phyloP scores from a whole-genome alignment of 108 stramenopile species.

The Stephanodiscus triporus region DNA sequence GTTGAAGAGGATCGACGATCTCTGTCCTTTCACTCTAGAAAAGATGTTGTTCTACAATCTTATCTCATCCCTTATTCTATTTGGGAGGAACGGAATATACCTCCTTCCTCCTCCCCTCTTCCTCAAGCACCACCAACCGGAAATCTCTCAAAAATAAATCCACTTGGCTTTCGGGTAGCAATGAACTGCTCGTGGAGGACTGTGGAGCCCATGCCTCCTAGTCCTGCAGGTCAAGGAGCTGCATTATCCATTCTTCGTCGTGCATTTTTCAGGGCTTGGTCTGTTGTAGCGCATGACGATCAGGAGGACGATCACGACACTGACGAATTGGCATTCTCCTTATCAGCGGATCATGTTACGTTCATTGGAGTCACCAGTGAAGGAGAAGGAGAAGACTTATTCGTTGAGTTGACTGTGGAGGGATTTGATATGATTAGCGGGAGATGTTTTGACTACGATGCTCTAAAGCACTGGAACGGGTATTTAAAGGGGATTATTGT shows the following conservation, averaged over 20 bases:
- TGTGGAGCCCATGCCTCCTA: constrained; percentile 22
- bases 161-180: constrained; percentile 20
- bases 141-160: neutral
- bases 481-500: constrained; percentile 78
- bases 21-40: constrained; percentile 33
- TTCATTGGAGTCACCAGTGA: constrained; percentile 67
- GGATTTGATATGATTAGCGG: constrained; percentile 54
- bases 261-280: constrained; percentile 45
- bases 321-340: constrained; percentile 16
- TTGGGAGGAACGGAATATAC: neutral
- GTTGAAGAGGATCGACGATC: constrained; percentile 29
- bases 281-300: constrained; percentile 12
- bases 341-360: constrained; percentile 33
- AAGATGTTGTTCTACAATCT: constrained; percentile 18
- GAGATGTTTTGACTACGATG: constrained; percentile 49
- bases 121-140: constrained; percentile 1
- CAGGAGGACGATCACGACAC: constrained; percentile 17
- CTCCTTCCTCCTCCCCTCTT: neutral
- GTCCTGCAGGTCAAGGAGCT: constrained; percentile 16
- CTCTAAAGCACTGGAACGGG: constrained; percentile 59
- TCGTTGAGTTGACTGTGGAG: constrained; percentile 75
- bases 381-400: constrained; percentile 59
- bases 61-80: constrained; percentile 11
- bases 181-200: constrained; percentile 41
- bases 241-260: constrained; percentile 60